phyloP scores from a whole-genome alignment of 2,329 filamentous ascomycete species.

The Pestalotiopsis sp. region DNA sequence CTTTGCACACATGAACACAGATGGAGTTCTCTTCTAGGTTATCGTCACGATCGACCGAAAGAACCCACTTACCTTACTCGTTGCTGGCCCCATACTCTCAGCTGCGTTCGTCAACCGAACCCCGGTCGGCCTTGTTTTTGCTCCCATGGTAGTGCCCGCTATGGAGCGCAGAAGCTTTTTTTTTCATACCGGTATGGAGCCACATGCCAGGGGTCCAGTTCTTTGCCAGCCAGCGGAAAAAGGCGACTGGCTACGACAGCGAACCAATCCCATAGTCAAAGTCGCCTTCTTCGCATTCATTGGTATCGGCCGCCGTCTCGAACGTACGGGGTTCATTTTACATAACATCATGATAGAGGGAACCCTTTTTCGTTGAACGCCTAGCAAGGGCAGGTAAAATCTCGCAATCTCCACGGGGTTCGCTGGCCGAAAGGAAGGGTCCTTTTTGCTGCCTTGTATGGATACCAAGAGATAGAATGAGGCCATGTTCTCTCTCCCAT shows the following conservation, averaged over 20 bases:
- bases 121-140: not conserved
- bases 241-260: not conserved
- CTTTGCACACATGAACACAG: not conserved
- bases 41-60: not conserved
- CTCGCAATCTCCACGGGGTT: not conserved
- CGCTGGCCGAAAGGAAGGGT: not conserved
- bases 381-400: not conserved
- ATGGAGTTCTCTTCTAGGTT: not conserved
- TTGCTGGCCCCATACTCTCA: not conserved
- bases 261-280: conserved; percentile 11
- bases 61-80: not conserved
- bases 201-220: not conserved
- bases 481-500: not conserved
- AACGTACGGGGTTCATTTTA: not conserved
- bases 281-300: not conserved
- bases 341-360: not conserved
- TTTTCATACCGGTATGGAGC: not conserved
- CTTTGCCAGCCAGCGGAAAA: not conserved
- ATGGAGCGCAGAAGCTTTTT: not conserved
- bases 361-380: not conserved
- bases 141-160: not conserved
- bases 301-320: not conserved
- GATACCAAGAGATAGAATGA: not conserved
- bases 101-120: not conserved
- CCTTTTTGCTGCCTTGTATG: not conserved